A percentile compares a stretch with the other conserved stretches of the same genome.
Conservation (phyloP, 495 filamentous ascomycete genomes). For the Durotheca rogersii region DNA sequence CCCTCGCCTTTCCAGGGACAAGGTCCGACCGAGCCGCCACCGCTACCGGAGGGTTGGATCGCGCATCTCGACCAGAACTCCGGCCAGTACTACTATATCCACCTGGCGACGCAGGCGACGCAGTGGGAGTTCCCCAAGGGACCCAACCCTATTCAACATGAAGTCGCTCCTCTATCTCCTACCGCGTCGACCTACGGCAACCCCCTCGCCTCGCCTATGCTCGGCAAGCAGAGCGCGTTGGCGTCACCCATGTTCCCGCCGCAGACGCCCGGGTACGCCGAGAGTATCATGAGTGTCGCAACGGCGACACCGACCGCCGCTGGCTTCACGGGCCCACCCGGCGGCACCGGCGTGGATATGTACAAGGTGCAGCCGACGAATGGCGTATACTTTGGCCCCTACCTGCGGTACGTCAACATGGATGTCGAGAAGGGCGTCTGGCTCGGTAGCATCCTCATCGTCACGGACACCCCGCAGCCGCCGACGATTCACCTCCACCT, state of each 20-base stretch:
- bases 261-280: constrained; percentile 68
- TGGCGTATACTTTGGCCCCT: constrained; percentile 97
- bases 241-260: constrained; percentile 75
- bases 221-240: constrained; percentile 66
- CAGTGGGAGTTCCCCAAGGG: constrained; percentile 99
- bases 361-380: constrained; percentile 93
- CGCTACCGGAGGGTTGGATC: constrained; percentile 96
- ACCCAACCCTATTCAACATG: constrained; percentile 78
- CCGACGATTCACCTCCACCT: constrained; percentile 96
- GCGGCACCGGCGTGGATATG: constrained; percentile 80
- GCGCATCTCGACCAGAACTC: constrained; percentile 93
- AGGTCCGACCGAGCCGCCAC: constrained; percentile 79
- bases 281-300: constrained; percentile 76
- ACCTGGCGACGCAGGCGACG: constrained; percentile 90
- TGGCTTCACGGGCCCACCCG: constrained; percentile 82
- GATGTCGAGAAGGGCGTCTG: constrained; percentile 88
- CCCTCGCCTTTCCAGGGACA: constrained; percentile 53
- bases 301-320: constrained; percentile 66
- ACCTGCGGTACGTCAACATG: constrained; percentile 96
- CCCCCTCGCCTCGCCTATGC: constrained; percentile 72
- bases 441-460: constrained; percentile 72
- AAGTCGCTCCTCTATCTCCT: constrained; percentile 75
- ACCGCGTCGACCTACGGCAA: constrained; percentile 77
- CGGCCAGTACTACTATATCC: constrained; percentile 98
- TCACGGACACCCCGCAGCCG: constrained; percentile 89